A percentile compares a stretch with the other conserved stretches of the same genome.
These are phyloP conservation scores for Sicyos baderoa DNA, from an alignment of 306 rosid species.

Conservation along the genomic window DNA sequence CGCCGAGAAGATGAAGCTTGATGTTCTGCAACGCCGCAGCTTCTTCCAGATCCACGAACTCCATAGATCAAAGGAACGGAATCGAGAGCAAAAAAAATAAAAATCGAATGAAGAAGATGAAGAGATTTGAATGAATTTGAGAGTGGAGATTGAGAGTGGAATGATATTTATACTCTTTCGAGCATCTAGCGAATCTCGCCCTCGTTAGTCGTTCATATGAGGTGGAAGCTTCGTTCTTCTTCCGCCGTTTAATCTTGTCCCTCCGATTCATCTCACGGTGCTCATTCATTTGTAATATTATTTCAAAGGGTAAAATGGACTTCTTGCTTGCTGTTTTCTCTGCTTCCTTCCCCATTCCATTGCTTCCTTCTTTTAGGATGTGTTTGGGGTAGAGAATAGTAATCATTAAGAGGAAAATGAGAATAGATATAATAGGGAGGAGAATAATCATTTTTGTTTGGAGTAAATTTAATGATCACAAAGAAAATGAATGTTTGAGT, in stretches of 20 bases:
- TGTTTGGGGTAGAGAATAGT: no score
- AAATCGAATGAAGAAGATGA: background rate
- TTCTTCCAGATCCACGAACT: slow-evolving; percentile 29
- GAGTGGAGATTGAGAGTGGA: background rate
- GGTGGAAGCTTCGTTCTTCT: slow-evolving; percentile 8
- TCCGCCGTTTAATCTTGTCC: background rate
- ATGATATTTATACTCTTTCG: slow-evolving; percentile 1
- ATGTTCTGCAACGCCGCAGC: slow-evolving; percentile 31
- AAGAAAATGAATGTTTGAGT: no score
- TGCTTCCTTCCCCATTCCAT: slow-evolving; percentile 2
- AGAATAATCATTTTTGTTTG: no score
- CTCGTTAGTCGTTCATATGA: background rate
- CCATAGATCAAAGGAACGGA: slow-evolving; percentile 16
- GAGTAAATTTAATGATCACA: no score
- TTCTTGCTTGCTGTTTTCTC: background rate
- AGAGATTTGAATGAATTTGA: no score
- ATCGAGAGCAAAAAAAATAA: background rate
- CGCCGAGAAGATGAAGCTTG: slow-evolving; percentile 55
- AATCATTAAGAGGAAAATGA: no score
- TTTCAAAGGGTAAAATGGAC: background rate
- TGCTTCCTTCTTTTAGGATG: background rate
- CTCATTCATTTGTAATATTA: background rate
- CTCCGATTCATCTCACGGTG: slow-evolving; percentile 8
- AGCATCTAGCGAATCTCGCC: background rate
- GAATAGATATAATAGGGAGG: no score